Evolutionary conservation across 441 rosid genomes (phyloP).

Genomic region (Eruca vesicaria): DNA sequence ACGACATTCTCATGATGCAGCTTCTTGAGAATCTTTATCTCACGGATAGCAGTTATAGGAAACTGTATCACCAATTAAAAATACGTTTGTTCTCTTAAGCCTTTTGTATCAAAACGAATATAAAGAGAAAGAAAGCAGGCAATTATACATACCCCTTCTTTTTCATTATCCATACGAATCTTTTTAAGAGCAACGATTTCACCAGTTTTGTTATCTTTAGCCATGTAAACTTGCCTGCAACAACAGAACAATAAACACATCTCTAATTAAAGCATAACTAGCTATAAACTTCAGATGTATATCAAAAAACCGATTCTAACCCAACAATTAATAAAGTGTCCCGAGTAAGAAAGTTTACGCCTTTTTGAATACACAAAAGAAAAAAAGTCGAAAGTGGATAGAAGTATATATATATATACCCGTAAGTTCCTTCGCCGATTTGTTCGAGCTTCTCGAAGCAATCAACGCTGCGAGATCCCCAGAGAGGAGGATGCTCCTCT

Average conservation of each 20-base stretch:
- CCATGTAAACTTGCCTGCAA: conserved; percentile 95
- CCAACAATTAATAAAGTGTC: not conserved
- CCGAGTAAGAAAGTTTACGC: not conserved
- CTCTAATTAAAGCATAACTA: not conserved
- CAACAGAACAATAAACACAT: not conserved
- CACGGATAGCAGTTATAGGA: conserved; percentile 93
- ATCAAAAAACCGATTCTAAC: not conserved
- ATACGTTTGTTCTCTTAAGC: not conserved
- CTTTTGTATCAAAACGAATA: not conserved
- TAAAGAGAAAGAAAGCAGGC: not conserved
- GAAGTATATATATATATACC: conserved; percentile 21
- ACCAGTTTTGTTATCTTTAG: conserved; percentile 43
- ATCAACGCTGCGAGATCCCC: conserved; percentile 91
- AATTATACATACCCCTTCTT: conserved; percentile 46
- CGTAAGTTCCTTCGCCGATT: conserved; percentile 92
- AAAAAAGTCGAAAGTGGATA: not conserved
- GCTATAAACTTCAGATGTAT: not conserved
- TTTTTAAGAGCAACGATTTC: conserved; percentile 38
- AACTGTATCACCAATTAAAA: conserved; percentile 49
- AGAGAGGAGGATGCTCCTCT: conserved; percentile 59
- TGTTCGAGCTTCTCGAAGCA: conserved; percentile 90
- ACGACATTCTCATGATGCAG: conserved; percentile 87
- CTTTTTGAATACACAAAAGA: not conserved
- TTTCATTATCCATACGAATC: conserved; percentile 40
- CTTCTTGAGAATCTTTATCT: conserved; percentile 91